These are phyloP conservation scores for Leccinum subatratum DNA, from an alignment of 1,284 basidiomycete species.

Conservation along the genomic window DNA sequence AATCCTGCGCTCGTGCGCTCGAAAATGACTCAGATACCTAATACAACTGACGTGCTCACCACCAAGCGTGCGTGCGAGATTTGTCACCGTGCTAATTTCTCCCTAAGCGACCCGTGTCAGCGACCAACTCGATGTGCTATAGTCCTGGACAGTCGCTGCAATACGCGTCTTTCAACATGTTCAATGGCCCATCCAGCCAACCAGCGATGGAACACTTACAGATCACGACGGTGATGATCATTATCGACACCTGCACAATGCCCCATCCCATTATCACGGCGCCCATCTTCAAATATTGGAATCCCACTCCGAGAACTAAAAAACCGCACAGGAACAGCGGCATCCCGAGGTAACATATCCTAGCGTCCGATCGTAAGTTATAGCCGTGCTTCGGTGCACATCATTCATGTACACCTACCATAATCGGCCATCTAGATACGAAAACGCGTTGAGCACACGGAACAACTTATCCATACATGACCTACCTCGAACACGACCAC, in stretches of 20 bases:
- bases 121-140: not conserved
- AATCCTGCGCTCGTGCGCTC: constrained; percentile 32
- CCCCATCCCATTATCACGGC: constrained; percentile 67
- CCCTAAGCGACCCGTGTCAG: constrained; percentile 32
- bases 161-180: constrained; percentile 43
- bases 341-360: constrained; percentile 62
- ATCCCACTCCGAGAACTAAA: constrained; percentile 52
- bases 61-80: constrained; percentile 47
- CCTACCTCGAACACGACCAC: constrained; percentile 55
- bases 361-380: constrained; percentile 22
- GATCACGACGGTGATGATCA: constrained; percentile 64
- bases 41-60: constrained; percentile 23
- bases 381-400: no score
- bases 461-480: not conserved
- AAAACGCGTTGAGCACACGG: not conserved
- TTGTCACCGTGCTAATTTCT: constrained; percentile 51
- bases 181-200: not conserved
- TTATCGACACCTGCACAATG: constrained; percentile 53
- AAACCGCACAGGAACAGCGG: constrained; percentile 64
- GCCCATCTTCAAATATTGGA: constrained; percentile 53
- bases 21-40: not conserved
- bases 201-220: constrained; percentile 36
- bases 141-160: constrained; percentile 33
- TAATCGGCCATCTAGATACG: constrained; percentile 37
- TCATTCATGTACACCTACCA: constrained; percentile 43